These are phyloP conservation scores for Pulveroboletus ravenelii DNA, from an alignment of 768 basidiomycete genomes.

Conservation along the genomic window DNA sequence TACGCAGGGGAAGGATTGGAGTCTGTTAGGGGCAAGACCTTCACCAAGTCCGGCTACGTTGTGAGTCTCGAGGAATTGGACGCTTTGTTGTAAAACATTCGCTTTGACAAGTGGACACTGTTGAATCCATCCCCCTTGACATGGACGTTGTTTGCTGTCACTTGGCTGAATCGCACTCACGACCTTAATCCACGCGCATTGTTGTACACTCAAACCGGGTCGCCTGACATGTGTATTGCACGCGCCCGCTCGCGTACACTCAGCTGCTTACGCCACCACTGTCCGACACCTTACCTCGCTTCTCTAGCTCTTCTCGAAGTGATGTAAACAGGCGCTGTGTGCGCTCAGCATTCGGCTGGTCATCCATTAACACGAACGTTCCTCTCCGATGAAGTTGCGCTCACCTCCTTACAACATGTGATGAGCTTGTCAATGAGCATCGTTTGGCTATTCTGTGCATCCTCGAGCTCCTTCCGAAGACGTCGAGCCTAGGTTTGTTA, in stretches of 20 bases:
- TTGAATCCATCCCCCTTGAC: slow-evolving; percentile 1
- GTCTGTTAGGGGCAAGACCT: slow-evolving; percentile 67
- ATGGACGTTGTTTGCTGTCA: neutral
- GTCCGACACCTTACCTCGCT: slow-evolving; percentile 51
- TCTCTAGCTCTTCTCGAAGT: slow-evolving; percentile 79
- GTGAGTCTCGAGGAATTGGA: slow-evolving; percentile 67
- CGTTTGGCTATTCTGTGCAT: slow-evolving; percentile 73
- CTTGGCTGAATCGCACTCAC: neutral
- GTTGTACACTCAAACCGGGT: slow-evolving; percentile 10
- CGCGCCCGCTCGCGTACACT: slow-evolving; percentile 18
- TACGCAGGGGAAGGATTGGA: slow-evolving; percentile 93
- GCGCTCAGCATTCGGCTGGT: slow-evolving; percentile 75
- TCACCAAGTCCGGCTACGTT: slow-evolving; percentile 70
- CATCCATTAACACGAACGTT: slow-evolving; percentile 11
- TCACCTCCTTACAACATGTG: slow-evolving; percentile 82
- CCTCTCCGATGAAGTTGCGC: slow-evolving; percentile 20
- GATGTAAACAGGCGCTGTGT: slow-evolving; percentile 78
- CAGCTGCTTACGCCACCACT: slow-evolving; percentile 41
- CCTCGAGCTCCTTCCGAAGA: slow-evolving; percentile 72
- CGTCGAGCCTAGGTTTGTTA: slow-evolving; percentile 48
- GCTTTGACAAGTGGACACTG: slow-evolving; percentile 2
- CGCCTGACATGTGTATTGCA: slow-evolving; percentile 14
- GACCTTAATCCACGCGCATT: slow-evolving; percentile 1
- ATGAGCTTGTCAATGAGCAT: slow-evolving; percentile 81
- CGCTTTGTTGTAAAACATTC: slow-evolving; percentile 45